Base-by-base conservation (phyloP, 164 flowering plant species). In the Amborella trichopoda region DNA sequence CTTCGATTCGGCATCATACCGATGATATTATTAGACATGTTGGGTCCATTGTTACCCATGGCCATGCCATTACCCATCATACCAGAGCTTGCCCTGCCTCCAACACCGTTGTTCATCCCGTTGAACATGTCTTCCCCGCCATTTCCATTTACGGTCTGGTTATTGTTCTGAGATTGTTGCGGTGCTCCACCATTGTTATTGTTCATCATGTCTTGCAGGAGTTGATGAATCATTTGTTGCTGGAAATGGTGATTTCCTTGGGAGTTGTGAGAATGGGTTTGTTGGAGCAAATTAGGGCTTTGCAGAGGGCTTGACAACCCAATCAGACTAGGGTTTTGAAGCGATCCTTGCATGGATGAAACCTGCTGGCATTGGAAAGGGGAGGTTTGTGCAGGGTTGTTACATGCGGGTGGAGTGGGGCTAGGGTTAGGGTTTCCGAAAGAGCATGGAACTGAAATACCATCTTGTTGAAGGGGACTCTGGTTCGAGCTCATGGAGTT, bases 211-310 rank as follows among this genome's bases (percentile, higher is more conserved):
- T 80, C 86, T 49, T 84, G 95, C 53, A 82, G 69, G 40, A 82
- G 49, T 39, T 81, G 96, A 60, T 91, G 96, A 48, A 91, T 67
- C 79, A 80, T 68, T 28, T 78, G 93, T 46, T 76, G 87, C 37
- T 76, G 91, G 28, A 81, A 34, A 33, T 69, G 66, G 59, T 62
- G 85, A 51, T 65, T 75, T 14, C 64, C 69, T 54, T 68, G 77
- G 12, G 77, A 53, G 19, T 60, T 17, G 36, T 58, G 79, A 11
- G 54, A 45, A 39, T 62, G 74, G 47, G 37, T 63, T 49, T 74
- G 91, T 32, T 67, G 80, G 4, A 66, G 55, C 14, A 63, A 19
- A 44, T 50, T 52, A 48, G 40, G 41, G 20, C 20, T 38, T 8
- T 66, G 71, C 45, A 62, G 71, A 0, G 78, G 59, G 53, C 63